phyloP scores from a whole-genome alignment of 1,284 basidiomycete species.

The Rhodofomes roseus region DNA sequence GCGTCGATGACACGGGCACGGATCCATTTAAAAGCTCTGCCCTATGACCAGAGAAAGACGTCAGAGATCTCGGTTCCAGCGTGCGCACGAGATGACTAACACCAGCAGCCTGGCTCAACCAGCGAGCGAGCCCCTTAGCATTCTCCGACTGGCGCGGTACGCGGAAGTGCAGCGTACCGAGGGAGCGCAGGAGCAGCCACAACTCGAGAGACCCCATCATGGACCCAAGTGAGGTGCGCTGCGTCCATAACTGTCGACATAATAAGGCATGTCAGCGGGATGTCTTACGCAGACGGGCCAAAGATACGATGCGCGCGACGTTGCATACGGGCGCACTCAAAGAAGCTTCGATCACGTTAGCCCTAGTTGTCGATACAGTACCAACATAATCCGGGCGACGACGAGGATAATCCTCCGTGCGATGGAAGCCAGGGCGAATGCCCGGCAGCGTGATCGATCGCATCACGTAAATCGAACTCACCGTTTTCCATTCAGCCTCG shows the following conservation, averaged over 20 bases:
- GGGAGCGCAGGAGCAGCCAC: constrained; percentile 84
- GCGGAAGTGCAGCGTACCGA: constrained; percentile 84
- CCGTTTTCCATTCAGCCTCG: constrained; percentile 61
- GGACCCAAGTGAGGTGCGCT: constrained; percentile 69
- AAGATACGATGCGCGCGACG: neutral
- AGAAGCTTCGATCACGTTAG: neutral
- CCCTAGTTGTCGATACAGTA: neutral
- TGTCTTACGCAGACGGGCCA: neutral
- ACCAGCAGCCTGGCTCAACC: constrained; percentile 48
- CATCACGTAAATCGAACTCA: constrained; percentile 24
- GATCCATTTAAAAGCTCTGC: constrained; percentile 43
- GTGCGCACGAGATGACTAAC: constrained; percentile 20
- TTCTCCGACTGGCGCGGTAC: constrained; percentile 74
- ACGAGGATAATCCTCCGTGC: neutral
- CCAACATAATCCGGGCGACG: neutral
- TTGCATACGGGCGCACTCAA: constrained; percentile 2
- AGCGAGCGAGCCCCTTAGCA: constrained; percentile 70
- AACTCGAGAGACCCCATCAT: constrained; percentile 80
- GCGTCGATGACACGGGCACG: constrained; percentile 63
- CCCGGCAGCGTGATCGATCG: neutral
- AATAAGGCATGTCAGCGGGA: neutral
- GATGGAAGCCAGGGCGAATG: neutral
- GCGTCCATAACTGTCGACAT: constrained; percentile 49
- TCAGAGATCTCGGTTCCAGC: neutral
- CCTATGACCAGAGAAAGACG: constrained; percentile 14